phyloP scores from a whole-genome alignment of 352 stramenopile genomes.

The Aphanomyces stellatus region DNA sequence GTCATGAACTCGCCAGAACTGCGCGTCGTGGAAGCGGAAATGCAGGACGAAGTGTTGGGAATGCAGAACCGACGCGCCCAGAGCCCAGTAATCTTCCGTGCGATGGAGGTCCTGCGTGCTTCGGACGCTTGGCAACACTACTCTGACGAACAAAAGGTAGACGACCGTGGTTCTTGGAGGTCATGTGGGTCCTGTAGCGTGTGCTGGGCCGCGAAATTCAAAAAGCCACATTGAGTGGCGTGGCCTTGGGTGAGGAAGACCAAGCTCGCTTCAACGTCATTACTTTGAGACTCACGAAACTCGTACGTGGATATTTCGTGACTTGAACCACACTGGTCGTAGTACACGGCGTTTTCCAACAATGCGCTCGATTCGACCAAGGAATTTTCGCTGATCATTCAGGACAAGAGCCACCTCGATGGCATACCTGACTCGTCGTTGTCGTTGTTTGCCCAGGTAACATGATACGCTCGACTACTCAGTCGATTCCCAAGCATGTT shows the following conservation, averaged over 20 bases:
- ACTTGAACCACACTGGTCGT: not conserved
- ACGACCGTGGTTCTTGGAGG: not conserved
- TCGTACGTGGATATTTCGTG: slow-evolving; percentile 34
- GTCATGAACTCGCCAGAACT: slow-evolving; percentile 95
- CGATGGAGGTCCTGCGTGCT: slow-evolving; percentile 78
- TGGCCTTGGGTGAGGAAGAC: slow-evolving; percentile 86
- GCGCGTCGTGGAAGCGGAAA: slow-evolving; percentile 89
- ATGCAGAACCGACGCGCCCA: slow-evolving; percentile 90
- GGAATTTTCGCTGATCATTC: slow-evolving; percentile 87
- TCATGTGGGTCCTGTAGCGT: slow-evolving; percentile 27
- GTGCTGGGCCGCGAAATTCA: slow-evolving; percentile 87
- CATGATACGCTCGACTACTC: not conserved
- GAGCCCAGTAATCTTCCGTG: slow-evolving; percentile 88
- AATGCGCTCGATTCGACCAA: slow-evolving; percentile 98
- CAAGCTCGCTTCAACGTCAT: slow-evolving; percentile 96
- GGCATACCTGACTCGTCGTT: slow-evolving; percentile 87
- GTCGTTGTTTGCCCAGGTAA: slow-evolving; percentile 83
- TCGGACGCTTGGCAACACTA: slow-evolving; percentile 38
- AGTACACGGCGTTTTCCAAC: slow-evolving; percentile 94
- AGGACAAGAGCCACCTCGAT: slow-evolving; percentile 77
- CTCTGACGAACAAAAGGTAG: slow-evolving; percentile 53
- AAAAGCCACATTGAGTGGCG: slow-evolving; percentile 87
- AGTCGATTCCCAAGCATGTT: not conserved
- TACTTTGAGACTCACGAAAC: slow-evolving; percentile 86
- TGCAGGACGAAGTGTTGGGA: slow-evolving; percentile 92